A percentile compares a stretch with the other conserved stretches of the same genome.
These are phyloP conservation scores for Tetramitus jugosus DNA, from an alignment of 208 protist genomes.

Conservation along the genomic window DNA sequence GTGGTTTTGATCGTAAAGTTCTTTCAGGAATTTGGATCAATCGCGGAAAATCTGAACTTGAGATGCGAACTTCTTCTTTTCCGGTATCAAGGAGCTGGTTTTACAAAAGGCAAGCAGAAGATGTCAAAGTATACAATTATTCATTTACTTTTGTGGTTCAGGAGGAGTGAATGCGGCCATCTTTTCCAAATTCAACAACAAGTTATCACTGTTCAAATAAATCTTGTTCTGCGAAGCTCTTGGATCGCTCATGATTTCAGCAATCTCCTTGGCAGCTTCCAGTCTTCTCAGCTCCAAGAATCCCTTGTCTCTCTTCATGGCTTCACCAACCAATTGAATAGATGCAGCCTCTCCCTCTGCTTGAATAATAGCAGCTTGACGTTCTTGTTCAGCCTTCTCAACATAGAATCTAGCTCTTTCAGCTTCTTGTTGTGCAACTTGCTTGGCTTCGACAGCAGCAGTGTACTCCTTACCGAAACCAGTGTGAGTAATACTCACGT, in stretches of 20 bases:
- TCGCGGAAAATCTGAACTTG: too few relatives aligned
- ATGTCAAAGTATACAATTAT: too few relatives aligned
- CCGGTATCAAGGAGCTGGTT: too few relatives aligned
- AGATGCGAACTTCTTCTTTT: too few relatives aligned
- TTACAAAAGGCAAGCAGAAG: too few relatives aligned
- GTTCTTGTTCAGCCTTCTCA: constrained; percentile 85
- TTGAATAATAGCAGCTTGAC: constrained; percentile 23
- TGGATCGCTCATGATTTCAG: constrained; percentile 59
- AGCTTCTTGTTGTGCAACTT: constrained; percentile 90
- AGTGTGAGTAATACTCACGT: constrained; percentile 94
- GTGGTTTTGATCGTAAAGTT: too few relatives aligned
- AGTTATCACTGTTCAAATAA: neutral
- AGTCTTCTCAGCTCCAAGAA: constrained; percentile 81
- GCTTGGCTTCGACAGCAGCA: constrained; percentile 84
- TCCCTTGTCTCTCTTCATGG: constrained; percentile 68
- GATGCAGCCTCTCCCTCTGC: constrained; percentile 61
- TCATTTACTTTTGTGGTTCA: too few relatives aligned
- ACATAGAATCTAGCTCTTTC: constrained; percentile 86
- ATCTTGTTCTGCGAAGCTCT: constrained; percentile 49
- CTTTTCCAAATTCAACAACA: constrained; percentile 1
- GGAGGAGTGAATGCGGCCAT: too few relatives aligned
- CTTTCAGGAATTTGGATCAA: too few relatives aligned
- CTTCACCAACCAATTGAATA: constrained; percentile 71
- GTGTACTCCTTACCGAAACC: constrained; percentile 89
- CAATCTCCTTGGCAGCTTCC: constrained; percentile 78